A percentile compares a stretch with the other conserved stretches of the same genome.
Conservation (phyloP, 805 yeast species). For the Wickerhamomyces tratensis region DNA sequence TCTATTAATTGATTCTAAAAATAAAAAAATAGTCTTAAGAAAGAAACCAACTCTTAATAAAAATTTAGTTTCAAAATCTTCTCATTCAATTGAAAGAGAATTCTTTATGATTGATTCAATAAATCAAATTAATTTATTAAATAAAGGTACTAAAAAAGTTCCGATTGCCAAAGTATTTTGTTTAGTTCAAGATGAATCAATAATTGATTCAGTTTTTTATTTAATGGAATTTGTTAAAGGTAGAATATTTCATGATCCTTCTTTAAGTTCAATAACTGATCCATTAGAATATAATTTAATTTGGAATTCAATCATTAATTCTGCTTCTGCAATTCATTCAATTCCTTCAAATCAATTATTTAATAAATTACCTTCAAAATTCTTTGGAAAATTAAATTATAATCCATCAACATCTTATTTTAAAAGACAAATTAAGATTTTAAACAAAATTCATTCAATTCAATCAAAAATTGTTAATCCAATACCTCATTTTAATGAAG, state of each 20-base stretch:
- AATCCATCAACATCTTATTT: slow-evolving; percentile 29
- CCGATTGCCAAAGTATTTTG: slow-evolving; percentile 46
- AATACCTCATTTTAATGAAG: slow-evolving; percentile 35
- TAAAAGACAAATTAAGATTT: slow-evolving; percentile 41
- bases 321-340: slow-evolving; percentile 39
- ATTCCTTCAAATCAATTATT: slow-evolving; percentile 34
- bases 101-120: slow-evolving; percentile 38
- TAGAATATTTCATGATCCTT: slow-evolving; percentile 43
- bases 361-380: slow-evolving; percentile 31
- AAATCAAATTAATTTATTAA: slow-evolving; percentile 13
- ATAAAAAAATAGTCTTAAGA: slow-evolving; percentile 37
- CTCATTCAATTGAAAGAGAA: slow-evolving; percentile 58
- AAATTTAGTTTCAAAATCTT: slow-evolving; percentile 40
- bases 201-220: slow-evolving; percentile 48
- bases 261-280: slow-evolving; percentile 25
- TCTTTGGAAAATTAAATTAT: slow-evolving; percentile 28
- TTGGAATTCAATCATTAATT: slow-evolving; percentile 40
- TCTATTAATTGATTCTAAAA: slow-evolving; percentile 30
- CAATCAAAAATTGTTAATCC: slow-evolving; percentile 30
- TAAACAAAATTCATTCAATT: slow-evolving; percentile 30
- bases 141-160: slow-evolving; percentile 19
- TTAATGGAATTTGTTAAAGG: slow-evolving; percentile 54
- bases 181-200: slow-evolving; percentile 46
- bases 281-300: slow-evolving; percentile 18
- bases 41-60: slow-evolving; percentile 45